A percentile compares a stretch with the other conserved stretches of the same genome.
phyloP scores from a whole-genome alignment of 2,329 filamentous ascomycete species.

The Apiospora sp. region DNA sequence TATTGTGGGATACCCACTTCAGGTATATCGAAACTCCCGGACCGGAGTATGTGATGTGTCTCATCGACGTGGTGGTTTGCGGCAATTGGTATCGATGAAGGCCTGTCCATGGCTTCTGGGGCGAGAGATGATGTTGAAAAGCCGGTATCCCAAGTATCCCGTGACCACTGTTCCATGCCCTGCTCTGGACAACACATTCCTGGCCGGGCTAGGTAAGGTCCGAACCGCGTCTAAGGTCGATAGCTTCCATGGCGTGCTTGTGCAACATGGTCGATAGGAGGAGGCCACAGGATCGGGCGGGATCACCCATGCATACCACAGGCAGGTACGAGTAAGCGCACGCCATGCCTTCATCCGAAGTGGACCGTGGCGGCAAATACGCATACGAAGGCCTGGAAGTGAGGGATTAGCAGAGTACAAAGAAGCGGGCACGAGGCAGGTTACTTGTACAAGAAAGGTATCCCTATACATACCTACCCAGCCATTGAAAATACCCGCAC shows the following conservation, averaged over 20 bases:
- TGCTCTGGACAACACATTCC: conserved; percentile 31
- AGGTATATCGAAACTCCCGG: not conserved
- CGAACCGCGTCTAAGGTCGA: conserved; percentile 43
- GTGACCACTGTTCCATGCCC: conserved; percentile 41
- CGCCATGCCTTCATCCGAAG: conserved; percentile 11
- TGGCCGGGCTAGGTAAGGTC: conserved; percentile 34
- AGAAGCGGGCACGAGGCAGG: conserved; percentile 4
- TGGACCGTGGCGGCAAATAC: conserved; percentile 18
- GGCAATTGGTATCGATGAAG: not conserved
- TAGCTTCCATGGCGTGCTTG: conserved; percentile 38
- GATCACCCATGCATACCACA: conserved; percentile 4
- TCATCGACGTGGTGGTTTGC: not conserved
- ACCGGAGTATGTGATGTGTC: not conserved
- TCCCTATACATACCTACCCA: not conserved
- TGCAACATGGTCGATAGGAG: conserved; percentile 33
- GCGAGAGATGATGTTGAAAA: not conserved
- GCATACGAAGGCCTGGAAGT: not conserved
- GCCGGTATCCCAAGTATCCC: conserved; percentile 41
- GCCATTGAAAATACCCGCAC: not conserved
- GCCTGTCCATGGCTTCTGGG: not conserved
- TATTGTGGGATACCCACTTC: conserved; percentile 7
- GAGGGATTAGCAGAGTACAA: conserved; percentile 18
- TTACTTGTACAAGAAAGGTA: conserved; percentile 19
- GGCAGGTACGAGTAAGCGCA: conserved; percentile 11
- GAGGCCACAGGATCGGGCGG: conserved; percentile 30